Evolutionary conservation across 768 basidiomycete species (phyloP), one percentile per base, ranked within the genome.

Genomic region (Tubosaeta sp.): DNA sequence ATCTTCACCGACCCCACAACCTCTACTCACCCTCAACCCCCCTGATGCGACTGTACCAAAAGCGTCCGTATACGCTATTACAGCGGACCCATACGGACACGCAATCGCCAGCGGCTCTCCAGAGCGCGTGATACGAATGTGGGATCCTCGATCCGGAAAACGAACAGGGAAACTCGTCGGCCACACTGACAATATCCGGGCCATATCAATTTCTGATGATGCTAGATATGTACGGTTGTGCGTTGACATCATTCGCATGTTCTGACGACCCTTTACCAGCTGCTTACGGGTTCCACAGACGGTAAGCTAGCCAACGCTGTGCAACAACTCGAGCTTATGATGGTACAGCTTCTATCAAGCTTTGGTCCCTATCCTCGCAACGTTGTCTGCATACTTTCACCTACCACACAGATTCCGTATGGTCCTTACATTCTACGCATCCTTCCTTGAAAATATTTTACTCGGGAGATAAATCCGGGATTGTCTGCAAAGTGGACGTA

Each of bases 161-260:
- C 76, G 88, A 39, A 84, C 78, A 3, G 81, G 86, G 11, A 92
- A 96, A 62, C 78, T 98, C 1, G 91, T 97, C 7, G 95, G 95
- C 0, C 95, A 99, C 66, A 95, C 95, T 0, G 96, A 99, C 68
- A 98, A 97, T 59, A 94, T 99, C 53, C 80, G 95, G 9, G 83
- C 91, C 4, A 87, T 97, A 39, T 68, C 94, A 19, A 76, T 98
- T 1, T 90, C 90, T 6, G 92, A 94, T 25, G 94, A 97, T 67
- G 84, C 90, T 21, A 81, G 81, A 81, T 93, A 92, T 68, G 91
- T 94, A 64, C 68, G 91, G 74, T 46, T 14, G 34, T 48, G 30
- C 19, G 38, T 40, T 50, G 12, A 41, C 35, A 47, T 34, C 45
- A 5, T 49, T 55, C 51, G 25, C 36, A 27, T 18, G 16, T 27